Evolutionary conservation across 1,284 basidiomycete species (phyloP).

Genomic region (Sporisorium scitamineum): DNA sequence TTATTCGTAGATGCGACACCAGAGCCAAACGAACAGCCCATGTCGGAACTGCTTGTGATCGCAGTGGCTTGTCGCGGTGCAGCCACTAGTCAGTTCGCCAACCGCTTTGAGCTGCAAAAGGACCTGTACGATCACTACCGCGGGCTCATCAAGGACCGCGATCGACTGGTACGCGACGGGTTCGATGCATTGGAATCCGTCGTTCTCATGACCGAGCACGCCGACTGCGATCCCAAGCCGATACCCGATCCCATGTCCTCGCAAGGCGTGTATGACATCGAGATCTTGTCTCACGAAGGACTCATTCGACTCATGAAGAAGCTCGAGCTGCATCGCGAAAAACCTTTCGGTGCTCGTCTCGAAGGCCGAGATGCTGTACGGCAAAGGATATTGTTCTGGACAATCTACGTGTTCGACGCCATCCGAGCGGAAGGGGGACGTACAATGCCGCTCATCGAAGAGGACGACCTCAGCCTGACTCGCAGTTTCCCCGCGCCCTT

Average conservation of each 20-base stretch:
- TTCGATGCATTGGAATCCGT: conserved; percentile 37
- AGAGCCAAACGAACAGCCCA: conserved; percentile 11
- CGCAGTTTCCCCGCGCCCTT: background rate
- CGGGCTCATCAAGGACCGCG: conserved; percentile 38
- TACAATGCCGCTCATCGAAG: conserved; percentile 19
- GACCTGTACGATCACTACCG: conserved; percentile 30
- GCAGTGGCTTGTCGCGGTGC: conserved; percentile 33
- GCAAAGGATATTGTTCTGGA: conserved; percentile 38
- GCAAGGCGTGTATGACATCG: conserved; percentile 31
- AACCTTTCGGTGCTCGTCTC: conserved; percentile 29
- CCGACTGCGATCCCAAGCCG: conserved; percentile 13
- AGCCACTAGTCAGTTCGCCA: conserved; percentile 23
- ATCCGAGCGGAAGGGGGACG: conserved; percentile 37
- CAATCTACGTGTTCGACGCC: conserved; percentile 44
- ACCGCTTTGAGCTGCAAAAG: conserved; percentile 36
- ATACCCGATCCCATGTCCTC: conserved; percentile 35
- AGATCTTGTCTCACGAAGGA: conserved; percentile 31
- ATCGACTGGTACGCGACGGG: conserved; percentile 28
- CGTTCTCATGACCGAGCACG: conserved; percentile 32
- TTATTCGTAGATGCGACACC: background rate
- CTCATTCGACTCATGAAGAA: conserved; percentile 36
- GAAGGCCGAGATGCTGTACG: conserved; percentile 31
- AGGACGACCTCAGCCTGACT: conserved; percentile 22
- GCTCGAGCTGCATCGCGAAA: conserved; percentile 34
- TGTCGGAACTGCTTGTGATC: conserved; percentile 38